Evolutionary conservation across 2,329 filamentous ascomycete species (phyloP).

Genomic region (Sphaerulina vaccinii): DNA sequence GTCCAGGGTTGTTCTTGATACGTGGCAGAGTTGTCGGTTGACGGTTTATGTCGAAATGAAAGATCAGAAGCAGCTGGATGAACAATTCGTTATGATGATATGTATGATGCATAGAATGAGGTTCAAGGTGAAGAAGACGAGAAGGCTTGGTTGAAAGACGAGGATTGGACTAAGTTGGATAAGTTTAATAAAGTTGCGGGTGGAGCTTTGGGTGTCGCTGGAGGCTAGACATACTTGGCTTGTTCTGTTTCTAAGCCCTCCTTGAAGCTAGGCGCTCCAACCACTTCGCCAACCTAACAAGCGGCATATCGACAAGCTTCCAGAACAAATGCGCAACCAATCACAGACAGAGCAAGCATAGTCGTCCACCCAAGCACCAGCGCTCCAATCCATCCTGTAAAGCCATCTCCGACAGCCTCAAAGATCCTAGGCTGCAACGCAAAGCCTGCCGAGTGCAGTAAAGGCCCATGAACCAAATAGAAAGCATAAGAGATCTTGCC

Average conservation of each 20-base stretch:
- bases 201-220: neutral
- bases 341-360: slow-evolving; percentile 12
- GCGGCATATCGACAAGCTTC: slow-evolving; percentile 15
- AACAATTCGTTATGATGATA: neutral
- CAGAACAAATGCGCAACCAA: slow-evolving; percentile 19
- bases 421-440: slow-evolving; percentile 15
- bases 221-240: neutral
- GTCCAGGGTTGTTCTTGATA: too few relatives aligned
- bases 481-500: slow-evolving; percentile 21
- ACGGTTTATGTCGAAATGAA: too few relatives aligned
- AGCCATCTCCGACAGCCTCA: neutral
- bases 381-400: slow-evolving; percentile 4
- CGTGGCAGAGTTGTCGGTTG: too few relatives aligned
- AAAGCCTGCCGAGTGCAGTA: slow-evolving; percentile 16
- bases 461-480: slow-evolving; percentile 21
- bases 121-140: neutral
- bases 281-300: slow-evolving; percentile 12
- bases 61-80: neutral
- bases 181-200: neutral
- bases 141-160: neutral
- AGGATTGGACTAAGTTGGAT: neutral
- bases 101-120: neutral
- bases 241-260: too few relatives aligned
- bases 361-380: slow-evolving; percentile 15
- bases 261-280: slow-evolving; percentile 2